Base-by-base conservation (phyloP, 441 rosid species). In the Adansonia madagascariensis region DNA sequence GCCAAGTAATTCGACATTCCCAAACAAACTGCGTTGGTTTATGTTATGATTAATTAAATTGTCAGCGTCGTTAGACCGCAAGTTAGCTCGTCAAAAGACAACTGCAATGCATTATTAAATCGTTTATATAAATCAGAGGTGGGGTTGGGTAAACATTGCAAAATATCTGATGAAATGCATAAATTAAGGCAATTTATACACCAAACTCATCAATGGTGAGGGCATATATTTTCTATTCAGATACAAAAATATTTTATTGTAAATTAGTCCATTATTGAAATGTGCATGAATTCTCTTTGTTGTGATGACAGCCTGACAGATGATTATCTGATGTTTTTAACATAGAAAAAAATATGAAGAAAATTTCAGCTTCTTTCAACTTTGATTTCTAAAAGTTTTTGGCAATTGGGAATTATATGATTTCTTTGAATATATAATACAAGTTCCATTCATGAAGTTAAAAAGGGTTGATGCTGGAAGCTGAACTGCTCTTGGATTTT, bases 1-100 rank as follows among this genome's bases (percentile, higher is more conserved):
- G 71, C 31, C 52, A 66, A 66, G 52, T 22, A 66, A 44, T 27
- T 52, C 71, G 52, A 66, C 52, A 65, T 43, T 65, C 50, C 15
- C 27, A 39, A 44, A 66, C 14, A 50, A 43, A 8, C 14, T 41
- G 27, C 65, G n/a, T 9, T 39, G 71, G 35, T 2, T 27, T 27
- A 1, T 27, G 35, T 27, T 27, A 27, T 27, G 35, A 27, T 27
- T 27, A 2, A 27, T 27, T 27, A 27, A 27, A 27, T 27, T 27
- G 35, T 2, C 35, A 27, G 35, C 2, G 35, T 27, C 2, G 2
- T 27, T 27, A 27, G 35, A 27, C 35, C 3, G 35, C 35, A 27
- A 27, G 35, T 27, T 27, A 2, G 35, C 35, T 27, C 35, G 35
- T 27, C 35, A 27, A 27, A 27, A 27, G 35, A 27, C 35, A 27